Evolutionary conservation across 2,329 filamentous ascomycete genomes (phyloP).

Genomic region (Penicillium sp.): DNA sequence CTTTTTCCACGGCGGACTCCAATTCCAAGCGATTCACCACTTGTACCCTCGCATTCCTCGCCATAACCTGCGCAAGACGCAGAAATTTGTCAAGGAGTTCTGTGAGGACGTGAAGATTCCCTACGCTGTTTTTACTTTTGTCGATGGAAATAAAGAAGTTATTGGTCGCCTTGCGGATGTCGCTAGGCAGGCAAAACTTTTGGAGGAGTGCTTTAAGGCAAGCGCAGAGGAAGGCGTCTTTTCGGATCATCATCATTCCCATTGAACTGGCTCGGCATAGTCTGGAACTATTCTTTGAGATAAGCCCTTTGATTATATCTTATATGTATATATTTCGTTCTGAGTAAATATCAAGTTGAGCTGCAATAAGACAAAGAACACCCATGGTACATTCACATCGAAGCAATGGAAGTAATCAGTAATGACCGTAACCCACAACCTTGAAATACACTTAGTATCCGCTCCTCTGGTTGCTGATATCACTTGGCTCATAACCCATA

Average conservation of each 20-base stretch:
- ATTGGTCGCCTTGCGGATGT: slow-evolving; percentile 77
- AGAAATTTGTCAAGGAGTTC: slow-evolving; percentile 77
- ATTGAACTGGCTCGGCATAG: neutral
- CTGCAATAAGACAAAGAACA: neutral
- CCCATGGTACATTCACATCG: neutral
- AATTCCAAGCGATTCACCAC: slow-evolving; percentile 89
- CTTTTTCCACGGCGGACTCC: slow-evolving; percentile 84
- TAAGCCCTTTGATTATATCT: neutral
- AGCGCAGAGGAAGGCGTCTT: slow-evolving; percentile 37
- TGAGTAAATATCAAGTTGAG: neutral
- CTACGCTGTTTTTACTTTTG: slow-evolving; percentile 83
- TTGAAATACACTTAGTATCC: slow-evolving; percentile 5
- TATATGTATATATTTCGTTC: neutral
- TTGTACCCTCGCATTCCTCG: slow-evolving; percentile 81
- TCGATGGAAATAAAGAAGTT: slow-evolving; percentile 82
- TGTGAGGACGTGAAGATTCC: slow-evolving; percentile 81
- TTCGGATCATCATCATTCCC: slow-evolving; percentile 29
- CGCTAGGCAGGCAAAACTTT: slow-evolving; percentile 74
- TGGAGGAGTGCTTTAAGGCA: slow-evolving; percentile 71
- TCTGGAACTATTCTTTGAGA: neutral
- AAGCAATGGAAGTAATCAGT: neutral
- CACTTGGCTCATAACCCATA: slow-evolving; percentile 4
- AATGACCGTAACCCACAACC: neutral
- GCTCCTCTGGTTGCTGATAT: slow-evolving; percentile 16
- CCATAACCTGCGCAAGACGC: slow-evolving; percentile 76